Evolutionary conservation across 176 grass and related monocot genomes (phyloP).

Genomic region (Aegilops umbellulata): DNA sequence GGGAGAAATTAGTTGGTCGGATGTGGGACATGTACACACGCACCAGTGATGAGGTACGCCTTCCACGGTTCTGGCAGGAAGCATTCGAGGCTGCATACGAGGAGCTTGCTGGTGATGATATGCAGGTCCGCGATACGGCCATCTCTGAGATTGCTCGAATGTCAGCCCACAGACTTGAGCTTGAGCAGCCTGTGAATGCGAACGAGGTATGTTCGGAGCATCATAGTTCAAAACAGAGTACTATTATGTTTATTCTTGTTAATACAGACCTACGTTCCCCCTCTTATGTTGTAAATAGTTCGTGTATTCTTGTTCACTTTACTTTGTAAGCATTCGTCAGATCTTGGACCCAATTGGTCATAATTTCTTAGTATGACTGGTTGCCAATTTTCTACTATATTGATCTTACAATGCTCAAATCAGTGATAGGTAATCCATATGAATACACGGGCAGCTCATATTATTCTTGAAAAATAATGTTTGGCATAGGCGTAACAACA

Average conservation of each 20-base stretch:
- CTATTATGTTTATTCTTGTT: background rate
- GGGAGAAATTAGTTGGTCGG: slow-evolving; percentile 72
- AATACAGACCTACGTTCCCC: too few relatives aligned
- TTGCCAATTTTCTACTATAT: too few relatives aligned
- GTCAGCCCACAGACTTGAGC: slow-evolving; percentile 66
- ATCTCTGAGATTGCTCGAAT: slow-evolving; percentile 77
- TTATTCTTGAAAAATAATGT: too few relatives aligned
- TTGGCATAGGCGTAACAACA: too few relatives aligned
- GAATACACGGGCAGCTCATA: too few relatives aligned
- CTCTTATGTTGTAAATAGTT: too few relatives aligned
- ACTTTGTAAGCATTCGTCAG: too few relatives aligned
- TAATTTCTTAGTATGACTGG: too few relatives aligned
- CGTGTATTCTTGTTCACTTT: too few relatives aligned
- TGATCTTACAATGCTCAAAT: too few relatives aligned
- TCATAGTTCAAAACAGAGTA: background rate
- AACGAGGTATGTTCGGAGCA: slow-evolving; percentile 9
- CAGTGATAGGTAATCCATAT: too few relatives aligned
- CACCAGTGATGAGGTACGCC: slow-evolving; percentile 46
- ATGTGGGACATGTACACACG: slow-evolving; percentile 95
- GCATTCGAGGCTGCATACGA: slow-evolving; percentile 89
- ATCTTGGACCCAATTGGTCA: too few relatives aligned
- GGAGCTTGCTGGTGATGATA: slow-evolving; percentile 76
- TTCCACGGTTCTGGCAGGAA: slow-evolving; percentile 81
- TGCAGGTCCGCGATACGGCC: slow-evolving; percentile 45
- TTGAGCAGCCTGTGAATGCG: slow-evolving; percentile 46